These are phyloP conservation scores for Ascoidea rubescens DNA, from an alignment of 805 yeast genomes.

Conservation along the genomic window DNA sequence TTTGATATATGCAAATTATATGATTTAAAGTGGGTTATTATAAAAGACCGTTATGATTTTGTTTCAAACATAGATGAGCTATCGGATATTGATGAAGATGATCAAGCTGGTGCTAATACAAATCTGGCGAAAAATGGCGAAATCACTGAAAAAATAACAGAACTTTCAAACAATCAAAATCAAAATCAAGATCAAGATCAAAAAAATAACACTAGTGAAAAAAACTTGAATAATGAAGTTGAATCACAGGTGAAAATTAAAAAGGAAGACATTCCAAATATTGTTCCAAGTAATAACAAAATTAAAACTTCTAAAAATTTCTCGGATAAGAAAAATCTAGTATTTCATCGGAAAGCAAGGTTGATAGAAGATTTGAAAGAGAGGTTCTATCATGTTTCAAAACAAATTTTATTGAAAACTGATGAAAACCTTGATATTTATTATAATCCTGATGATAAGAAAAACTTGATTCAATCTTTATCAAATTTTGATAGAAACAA, in stretches of 20 bases:
- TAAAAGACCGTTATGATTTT: conserved; percentile 43
- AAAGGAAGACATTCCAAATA: not conserved
- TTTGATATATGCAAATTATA: conserved; percentile 52
- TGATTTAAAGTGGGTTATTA: conserved; percentile 45
- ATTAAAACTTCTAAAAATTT: not conserved
- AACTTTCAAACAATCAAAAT: not conserved
- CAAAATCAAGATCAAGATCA: not conserved
- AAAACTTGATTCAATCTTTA: conserved; percentile 47
- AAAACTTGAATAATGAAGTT: not conserved
- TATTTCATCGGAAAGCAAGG: conserved; percentile 17
- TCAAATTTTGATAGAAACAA: conserved; percentile 49
- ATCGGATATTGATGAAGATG: not conserved
- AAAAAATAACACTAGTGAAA: not conserved
- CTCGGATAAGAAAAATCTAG: not conserved
- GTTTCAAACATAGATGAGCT: not conserved
- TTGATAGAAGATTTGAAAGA: conserved; percentile 72
- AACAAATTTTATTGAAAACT: conserved; percentile 28
- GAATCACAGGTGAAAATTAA: not conserved
- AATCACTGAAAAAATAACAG: not conserved
- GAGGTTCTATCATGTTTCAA: conserved; percentile 60
- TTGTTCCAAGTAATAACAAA: too few species aligned
- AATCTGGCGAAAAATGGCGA: not conserved
- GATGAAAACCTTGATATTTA: conserved; percentile 22
- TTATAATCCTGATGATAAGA: conserved; percentile 17
- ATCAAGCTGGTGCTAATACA: not conserved